A percentile compares a stretch with the other conserved stretches of the same genome.
Evolutionary conservation across 495 filamentous ascomycete genomes (phyloP).

Genomic region (Penicillium chermesinum): DNA sequence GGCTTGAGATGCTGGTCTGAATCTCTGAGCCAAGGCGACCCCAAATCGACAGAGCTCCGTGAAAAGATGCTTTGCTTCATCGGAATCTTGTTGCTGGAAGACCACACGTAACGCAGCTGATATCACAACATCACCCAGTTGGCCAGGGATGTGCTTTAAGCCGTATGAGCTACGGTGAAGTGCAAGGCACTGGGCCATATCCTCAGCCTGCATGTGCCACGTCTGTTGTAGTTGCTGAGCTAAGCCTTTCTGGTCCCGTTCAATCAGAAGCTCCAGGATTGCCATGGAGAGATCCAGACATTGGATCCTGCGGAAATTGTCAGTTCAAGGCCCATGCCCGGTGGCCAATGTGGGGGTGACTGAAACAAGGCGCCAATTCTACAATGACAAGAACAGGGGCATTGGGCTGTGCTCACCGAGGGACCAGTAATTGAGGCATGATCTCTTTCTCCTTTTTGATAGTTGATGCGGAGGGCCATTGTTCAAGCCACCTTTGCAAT

Average conservation of each 20-base stretch:
- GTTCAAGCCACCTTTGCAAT: constrained; percentile 23
- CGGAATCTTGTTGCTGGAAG: constrained; percentile 15
- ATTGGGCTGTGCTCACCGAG: too few relatives aligned
- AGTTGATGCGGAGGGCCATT: constrained; percentile 19
- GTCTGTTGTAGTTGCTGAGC: constrained; percentile 14
- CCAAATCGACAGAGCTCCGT: constrained; percentile 31
- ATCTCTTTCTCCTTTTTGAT: constrained; percentile 21
- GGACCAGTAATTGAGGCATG: constrained; percentile 31
- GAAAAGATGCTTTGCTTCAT: constrained; percentile 25
- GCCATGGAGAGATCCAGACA: constrained; percentile 24
- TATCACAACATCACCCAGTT: constrained; percentile 29
- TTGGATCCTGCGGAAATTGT: constrained; percentile 22
- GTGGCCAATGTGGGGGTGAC: too few relatives aligned
- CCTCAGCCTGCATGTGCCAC: constrained; percentile 19
- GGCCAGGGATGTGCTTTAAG: constrained; percentile 29
- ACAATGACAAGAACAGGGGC: too few relatives aligned
- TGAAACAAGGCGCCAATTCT: too few relatives aligned
- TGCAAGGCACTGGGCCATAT: constrained; percentile 31
- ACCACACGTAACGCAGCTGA: constrained; percentile 25
- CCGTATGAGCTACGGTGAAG: constrained; percentile 28
- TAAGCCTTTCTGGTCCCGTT: constrained; percentile 11
- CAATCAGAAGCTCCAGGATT: constrained; percentile 22
- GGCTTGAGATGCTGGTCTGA: constrained; percentile 22
- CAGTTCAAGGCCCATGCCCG: too few relatives aligned
- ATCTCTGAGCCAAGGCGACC: constrained; percentile 24